phyloP scores from a whole-genome alignment of 768 basidiomycete genomes.

The Serpula lacrymans region DNA sequence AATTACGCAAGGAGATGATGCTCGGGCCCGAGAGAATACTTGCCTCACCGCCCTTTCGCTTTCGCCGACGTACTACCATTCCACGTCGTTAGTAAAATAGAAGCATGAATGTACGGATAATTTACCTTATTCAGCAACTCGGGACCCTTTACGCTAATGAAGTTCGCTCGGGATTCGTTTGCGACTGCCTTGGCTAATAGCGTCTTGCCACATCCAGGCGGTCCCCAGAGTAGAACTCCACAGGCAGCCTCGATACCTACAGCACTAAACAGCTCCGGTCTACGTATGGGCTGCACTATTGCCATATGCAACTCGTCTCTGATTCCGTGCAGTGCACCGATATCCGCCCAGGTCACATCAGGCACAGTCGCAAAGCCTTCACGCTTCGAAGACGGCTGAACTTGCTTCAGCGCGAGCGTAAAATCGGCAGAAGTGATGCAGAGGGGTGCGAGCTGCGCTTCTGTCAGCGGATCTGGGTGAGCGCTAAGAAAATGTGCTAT shows the following conservation, averaged over 20 bases:
- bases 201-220: conserved; percentile 98
- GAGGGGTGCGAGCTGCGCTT: conserved; percentile 75
- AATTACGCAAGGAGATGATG: conserved; percentile 91
- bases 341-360: conserved; percentile 91
- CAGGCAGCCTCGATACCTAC: conserved; percentile 91
- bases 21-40: conserved; percentile 90
- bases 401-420: conserved; percentile 70
- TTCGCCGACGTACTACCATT: conserved; percentile 87
- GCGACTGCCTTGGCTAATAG: conserved; percentile 97
- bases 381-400: conserved; percentile 95
- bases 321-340: conserved; percentile 85
- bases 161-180: conserved; percentile 92
- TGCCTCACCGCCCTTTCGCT: conserved; percentile 94
- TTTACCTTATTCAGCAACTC: conserved; percentile 93
- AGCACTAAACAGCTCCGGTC: conserved; percentile 83
- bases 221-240: conserved; percentile 97
- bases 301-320: conserved; percentile 96
- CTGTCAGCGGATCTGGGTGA: conserved; percentile 78
- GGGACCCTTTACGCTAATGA: conserved; percentile 97
- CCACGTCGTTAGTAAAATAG: conserved; percentile 1
- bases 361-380: conserved; percentile 98
- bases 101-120: background rate
- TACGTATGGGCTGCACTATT: conserved; percentile 89
- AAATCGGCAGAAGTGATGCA: conserved; percentile 85
- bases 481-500: conserved; percentile 88